Percentiles rank a stretch among this genome's conserved stretches.
These are phyloP conservation scores for Rheum nobile DNA, from an alignment of 148 eudicot species.

Conservation along the genomic window DNA sequence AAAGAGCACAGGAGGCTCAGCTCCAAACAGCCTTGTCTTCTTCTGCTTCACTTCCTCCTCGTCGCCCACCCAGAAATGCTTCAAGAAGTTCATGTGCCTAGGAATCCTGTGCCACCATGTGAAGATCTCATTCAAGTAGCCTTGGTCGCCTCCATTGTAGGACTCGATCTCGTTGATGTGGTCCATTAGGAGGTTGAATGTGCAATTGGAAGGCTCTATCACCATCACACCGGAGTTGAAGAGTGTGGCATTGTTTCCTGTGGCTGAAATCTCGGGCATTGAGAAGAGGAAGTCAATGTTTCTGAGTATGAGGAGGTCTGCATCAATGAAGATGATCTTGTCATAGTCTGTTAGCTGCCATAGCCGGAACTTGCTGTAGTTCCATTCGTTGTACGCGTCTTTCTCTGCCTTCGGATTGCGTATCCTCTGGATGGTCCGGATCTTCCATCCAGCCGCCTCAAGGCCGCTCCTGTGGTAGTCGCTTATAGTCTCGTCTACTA, in stretches of 20 bases:
- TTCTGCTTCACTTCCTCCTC: constrained; percentile 43
- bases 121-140: constrained; percentile 79
- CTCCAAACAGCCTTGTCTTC: constrained; percentile 56
- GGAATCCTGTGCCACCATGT: constrained; percentile 96
- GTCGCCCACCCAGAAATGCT: constrained; percentile 74
- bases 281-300: constrained; percentile 73
- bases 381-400: constrained; percentile 89
- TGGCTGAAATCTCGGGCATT: constrained; percentile 82
- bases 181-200: constrained; percentile 63
- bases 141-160: constrained; percentile 92
- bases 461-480: constrained; percentile 64
- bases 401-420: constrained; percentile 85
- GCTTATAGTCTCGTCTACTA: constrained; percentile 76
- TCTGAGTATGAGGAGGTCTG: constrained; percentile 57
- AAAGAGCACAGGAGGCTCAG: constrained; percentile 65
- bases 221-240: constrained; percentile 98
- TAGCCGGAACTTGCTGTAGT: constrained; percentile 87
- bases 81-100: constrained; percentile 64
- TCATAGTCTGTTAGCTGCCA: constrained; percentile 92
- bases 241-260: constrained; percentile 62
- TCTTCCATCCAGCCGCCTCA: constrained; percentile 80
- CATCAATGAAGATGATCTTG: constrained; percentile 80
- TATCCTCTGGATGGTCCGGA: constrained; percentile 57
- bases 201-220: constrained; percentile 81
- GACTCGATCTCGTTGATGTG: constrained; percentile 64